Conservation (phyloP, 345 rosid species). For the Gossypium longicalyx region DNA sequence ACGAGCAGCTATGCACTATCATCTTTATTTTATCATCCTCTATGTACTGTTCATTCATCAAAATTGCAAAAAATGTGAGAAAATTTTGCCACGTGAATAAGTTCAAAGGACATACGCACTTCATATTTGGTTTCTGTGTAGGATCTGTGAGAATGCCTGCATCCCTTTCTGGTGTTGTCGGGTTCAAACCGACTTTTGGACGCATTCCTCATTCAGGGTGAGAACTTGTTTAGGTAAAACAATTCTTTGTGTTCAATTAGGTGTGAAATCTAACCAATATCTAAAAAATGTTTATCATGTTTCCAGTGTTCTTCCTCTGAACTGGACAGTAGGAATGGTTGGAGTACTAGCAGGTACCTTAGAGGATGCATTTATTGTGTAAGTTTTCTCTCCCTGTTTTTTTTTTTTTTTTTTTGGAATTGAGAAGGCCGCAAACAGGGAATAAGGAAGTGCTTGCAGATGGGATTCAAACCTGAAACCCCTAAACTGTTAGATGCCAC, state of each 20-base stretch:
- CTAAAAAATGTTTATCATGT: not conserved
- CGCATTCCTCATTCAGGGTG: constrained; percentile 59
- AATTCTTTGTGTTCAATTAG: not conserved
- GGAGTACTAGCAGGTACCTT: constrained; percentile 60
- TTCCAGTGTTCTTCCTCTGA: constrained; percentile 68
- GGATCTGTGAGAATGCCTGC: constrained; percentile 81
- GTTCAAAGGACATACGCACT: not conserved
- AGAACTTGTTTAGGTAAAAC: constrained; percentile 11
- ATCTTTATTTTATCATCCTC: not conserved
- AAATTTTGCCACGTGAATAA: not conserved
- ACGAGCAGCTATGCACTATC: not conserved
- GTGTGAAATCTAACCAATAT: not conserved
- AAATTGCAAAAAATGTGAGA: not conserved
- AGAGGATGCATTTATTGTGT: constrained; percentile 64
- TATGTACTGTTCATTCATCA: not conserved
- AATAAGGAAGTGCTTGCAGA: not conserved
- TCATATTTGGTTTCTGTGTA: constrained; percentile 18
- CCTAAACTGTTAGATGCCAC: not conserved
- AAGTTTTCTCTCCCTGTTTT: constrained; percentile 12
- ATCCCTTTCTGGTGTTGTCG: constrained; percentile 70
- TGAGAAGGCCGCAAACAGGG: not conserved
- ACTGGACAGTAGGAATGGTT: constrained; percentile 79
- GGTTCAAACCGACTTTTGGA: constrained; percentile 67
- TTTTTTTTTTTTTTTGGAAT: not conserved
- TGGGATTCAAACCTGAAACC: not conserved